These are phyloP conservation scores for Phaffia australis DNA, from an alignment of 768 basidiomycete genomes.

Conservation along the genomic window DNA sequence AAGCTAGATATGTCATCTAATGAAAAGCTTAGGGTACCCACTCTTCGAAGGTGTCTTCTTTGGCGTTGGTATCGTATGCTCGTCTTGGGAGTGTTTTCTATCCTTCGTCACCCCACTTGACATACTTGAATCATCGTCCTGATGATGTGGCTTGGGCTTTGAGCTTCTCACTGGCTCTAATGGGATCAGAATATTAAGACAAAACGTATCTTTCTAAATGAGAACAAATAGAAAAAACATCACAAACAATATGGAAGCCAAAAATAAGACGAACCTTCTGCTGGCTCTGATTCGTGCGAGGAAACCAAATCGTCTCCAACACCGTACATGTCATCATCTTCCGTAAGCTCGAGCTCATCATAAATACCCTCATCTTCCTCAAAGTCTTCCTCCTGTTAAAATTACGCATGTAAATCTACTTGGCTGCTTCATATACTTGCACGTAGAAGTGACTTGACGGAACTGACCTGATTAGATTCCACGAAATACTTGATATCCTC, in stretches of 20 bases:
- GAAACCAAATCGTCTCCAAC: conserved; percentile 58
- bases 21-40: conserved; percentile 40
- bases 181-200: not conserved
- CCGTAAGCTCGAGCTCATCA: conserved; percentile 92
- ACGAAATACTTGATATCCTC: conserved; percentile 96
- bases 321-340: conserved; percentile 86
- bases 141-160: not conserved
- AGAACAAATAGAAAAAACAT: not conserved
- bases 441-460: not conserved
- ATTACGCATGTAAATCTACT: too few species aligned
- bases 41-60: conserved; percentile 40
- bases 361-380: conserved; percentile 96
- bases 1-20: not conserved
- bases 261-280: conserved; percentile 38
- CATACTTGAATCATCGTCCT: conserved; percentile 23
- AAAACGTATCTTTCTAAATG: conserved; percentile 24
- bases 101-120: conserved; percentile 8
- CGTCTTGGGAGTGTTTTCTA: conserved; percentile 14
- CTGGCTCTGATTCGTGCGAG: conserved; percentile 59
- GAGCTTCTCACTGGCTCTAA: not conserved
- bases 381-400: conserved; percentile 78
- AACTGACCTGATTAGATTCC: conserved; percentile 80
- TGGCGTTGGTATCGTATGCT: conserved; percentile 33
- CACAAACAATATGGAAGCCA: not conserved
- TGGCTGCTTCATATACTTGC: not conserved